Evolutionary conservation across 176 grass and related monocot genomes (phyloP).

Genomic region (Coix lacrymajobi): DNA sequence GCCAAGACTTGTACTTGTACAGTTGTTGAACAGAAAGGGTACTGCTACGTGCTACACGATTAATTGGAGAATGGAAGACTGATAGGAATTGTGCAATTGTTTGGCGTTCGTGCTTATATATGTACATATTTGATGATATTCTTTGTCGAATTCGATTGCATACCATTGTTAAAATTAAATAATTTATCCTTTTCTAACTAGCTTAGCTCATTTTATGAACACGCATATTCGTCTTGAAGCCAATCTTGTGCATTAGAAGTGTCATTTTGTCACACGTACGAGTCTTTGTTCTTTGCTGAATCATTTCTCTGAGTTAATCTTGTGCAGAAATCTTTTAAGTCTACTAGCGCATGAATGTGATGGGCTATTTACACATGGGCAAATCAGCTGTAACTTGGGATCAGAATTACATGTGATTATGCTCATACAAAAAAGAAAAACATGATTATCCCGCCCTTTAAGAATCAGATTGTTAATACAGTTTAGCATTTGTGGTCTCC

Average conservation of each 20-base stretch:
- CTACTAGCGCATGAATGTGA: not conserved
- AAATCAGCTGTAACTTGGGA: not conserved
- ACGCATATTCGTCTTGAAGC: not conserved
- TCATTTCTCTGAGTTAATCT: not conserved
- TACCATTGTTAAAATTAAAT: not conserved
- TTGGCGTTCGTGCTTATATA: not conserved
- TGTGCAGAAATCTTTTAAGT: not conserved
- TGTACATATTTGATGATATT: slow-evolving; percentile 1
- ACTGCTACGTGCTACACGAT: not conserved
- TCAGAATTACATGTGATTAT: not conserved
- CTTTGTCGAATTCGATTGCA: not conserved
- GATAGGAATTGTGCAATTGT: not conserved
- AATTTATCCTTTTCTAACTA: not conserved
- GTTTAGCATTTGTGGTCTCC: not conserved
- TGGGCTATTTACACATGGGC: not conserved
- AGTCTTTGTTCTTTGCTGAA: not conserved
- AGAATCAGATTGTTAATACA: not conserved
- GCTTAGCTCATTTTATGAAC: slow-evolving; percentile 7
- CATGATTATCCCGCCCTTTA: not conserved
- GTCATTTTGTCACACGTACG: not conserved
- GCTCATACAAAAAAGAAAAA: not conserved
- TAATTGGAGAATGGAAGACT: not conserved
- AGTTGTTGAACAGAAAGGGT: not conserved
- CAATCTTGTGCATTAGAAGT: not conserved
- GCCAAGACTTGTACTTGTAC: not conserved